Evolutionary conservation across 345 rosid genomes (phyloP).

Genomic region (Alliaria petiolata): DNA sequence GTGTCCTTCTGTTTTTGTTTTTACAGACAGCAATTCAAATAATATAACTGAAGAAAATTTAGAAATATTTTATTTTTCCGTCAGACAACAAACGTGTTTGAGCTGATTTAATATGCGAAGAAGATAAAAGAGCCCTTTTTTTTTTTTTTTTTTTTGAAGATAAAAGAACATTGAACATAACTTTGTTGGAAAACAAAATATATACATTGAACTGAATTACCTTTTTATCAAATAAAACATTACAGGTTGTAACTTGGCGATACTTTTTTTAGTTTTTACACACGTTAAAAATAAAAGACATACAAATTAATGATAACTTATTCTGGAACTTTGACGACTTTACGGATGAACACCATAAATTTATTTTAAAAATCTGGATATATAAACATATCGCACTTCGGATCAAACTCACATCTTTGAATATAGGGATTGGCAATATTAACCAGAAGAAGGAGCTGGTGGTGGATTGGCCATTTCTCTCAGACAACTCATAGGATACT

Average conservation of each 20-base stretch:
- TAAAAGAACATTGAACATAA: neutral
- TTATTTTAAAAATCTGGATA: neutral
- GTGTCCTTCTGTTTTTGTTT: too few species aligned
- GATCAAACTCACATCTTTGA: neutral
- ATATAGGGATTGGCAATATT: conserved; percentile 14
- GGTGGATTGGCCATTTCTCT: neutral
- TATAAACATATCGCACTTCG: neutral
- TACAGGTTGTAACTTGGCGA: neutral
- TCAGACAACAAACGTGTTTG: too few species aligned
- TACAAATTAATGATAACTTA: neutral
- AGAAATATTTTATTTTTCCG: too few species aligned
- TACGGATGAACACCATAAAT: neutral
- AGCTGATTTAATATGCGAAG: too few species aligned
- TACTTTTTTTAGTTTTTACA: neutral
- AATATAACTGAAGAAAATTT: too few species aligned
- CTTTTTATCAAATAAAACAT: neutral
- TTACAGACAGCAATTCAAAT: too few species aligned
- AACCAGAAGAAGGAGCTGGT: too few species aligned
- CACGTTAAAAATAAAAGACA: neutral
- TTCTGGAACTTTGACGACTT: neutral
- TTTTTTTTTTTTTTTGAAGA: too few species aligned
- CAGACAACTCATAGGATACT: neutral
- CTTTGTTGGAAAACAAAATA: too few species aligned
- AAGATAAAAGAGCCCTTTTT: too few species aligned
- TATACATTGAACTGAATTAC: too few species aligned